A percentile compares a stretch with the other conserved stretches of the same genome.
phyloP scores from a whole-genome alignment of 1,284 basidiomycete genomes.

The Fomitopsis pinicola region DNA sequence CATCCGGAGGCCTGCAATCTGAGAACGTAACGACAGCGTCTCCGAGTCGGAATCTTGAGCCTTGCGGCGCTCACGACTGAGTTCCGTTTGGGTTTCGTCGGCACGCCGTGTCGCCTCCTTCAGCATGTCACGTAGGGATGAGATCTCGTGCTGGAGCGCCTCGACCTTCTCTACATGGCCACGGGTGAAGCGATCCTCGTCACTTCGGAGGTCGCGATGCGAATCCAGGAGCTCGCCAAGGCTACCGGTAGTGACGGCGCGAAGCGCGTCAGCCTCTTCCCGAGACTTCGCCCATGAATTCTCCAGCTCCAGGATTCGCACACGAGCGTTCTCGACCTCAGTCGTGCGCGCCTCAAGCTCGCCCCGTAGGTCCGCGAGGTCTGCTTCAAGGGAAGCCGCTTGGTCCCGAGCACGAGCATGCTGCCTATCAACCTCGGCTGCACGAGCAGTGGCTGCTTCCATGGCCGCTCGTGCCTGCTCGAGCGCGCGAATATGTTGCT shows the following conservation, averaged over 20 bases:
- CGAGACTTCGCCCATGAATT: conserved; percentile 85
- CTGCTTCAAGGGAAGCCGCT: conserved; percentile 64
- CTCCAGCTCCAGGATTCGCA: conserved; percentile 71
- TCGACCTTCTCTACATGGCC: conserved; percentile 79
- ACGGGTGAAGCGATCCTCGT: conserved; percentile 70
- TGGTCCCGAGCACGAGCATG: conserved; percentile 68
- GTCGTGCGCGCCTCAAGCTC: conserved; percentile 72
- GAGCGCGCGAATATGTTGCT: conserved; percentile 83
- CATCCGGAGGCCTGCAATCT: conserved; percentile 74
- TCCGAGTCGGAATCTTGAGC: conserved; percentile 69
- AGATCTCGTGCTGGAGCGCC: conserved; percentile 75
- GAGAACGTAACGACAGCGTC: conserved; percentile 66
- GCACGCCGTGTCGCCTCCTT: conserved; percentile 72
- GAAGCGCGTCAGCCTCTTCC: conserved; percentile 85
- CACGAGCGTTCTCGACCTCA: conserved; percentile 69
- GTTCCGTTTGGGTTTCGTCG: conserved; percentile 65
- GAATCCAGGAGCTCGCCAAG: conserved; percentile 83
- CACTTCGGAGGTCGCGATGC: conserved; percentile 74
- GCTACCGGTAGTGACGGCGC: conserved; percentile 78
- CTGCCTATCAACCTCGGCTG: conserved; percentile 77
- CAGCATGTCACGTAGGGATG: conserved; percentile 72
- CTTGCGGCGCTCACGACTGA: conserved; percentile 67
- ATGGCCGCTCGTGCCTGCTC: conserved; percentile 84
- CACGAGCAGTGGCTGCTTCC: conserved; percentile 70
- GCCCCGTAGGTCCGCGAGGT: conserved; percentile 71